Conservation (phyloP, 805 yeast genomes). For the Grigorovia yakushimaensis region DNA sequence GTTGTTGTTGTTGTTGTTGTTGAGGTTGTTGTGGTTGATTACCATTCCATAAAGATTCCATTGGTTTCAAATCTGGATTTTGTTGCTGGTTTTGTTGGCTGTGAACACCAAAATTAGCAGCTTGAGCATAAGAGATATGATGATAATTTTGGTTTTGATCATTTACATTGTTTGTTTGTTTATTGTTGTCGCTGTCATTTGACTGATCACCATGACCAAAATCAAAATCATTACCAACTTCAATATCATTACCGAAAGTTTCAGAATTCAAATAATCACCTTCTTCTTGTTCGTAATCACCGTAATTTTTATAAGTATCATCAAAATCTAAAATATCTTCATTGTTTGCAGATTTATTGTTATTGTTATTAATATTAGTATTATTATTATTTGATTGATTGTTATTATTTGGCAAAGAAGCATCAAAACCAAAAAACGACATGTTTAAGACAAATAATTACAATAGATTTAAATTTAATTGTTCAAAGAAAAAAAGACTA, state of each 20-base stretch:
- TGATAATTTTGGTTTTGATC: background rate
- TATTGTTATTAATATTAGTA: slow-evolving; percentile 2
- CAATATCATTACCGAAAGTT: slow-evolving; percentile 26
- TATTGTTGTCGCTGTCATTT: no score
- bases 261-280: slow-evolving; percentile 44
- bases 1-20: background rate
- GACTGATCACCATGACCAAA: slow-evolving; percentile 23
- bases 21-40: background rate
- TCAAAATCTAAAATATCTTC: slow-evolving; percentile 56
- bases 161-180: background rate
- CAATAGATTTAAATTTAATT: background rate
- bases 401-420: slow-evolving; percentile 9
- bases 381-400: background rate
- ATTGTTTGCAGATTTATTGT: slow-evolving; percentile 3
- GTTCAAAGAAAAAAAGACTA: background rate
- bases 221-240: slow-evolving; percentile 29
- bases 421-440: slow-evolving; percentile 31
- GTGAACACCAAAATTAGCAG: slow-evolving; percentile 19
- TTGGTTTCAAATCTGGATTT: slow-evolving; percentile 41
- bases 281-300: slow-evolving; percentile 58
- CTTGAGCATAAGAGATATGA: slow-evolving; percentile 21
- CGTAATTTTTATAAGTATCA: slow-evolving; percentile 74
- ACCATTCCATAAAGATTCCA: slow-evolving; percentile 57
- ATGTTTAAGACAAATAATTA: slow-evolving; percentile 6
- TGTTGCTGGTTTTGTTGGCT: slow-evolving; percentile 4